phyloP scores from a whole-genome alignment of 1,139 yeast species.

The Blastobotrys persicus region DNA sequence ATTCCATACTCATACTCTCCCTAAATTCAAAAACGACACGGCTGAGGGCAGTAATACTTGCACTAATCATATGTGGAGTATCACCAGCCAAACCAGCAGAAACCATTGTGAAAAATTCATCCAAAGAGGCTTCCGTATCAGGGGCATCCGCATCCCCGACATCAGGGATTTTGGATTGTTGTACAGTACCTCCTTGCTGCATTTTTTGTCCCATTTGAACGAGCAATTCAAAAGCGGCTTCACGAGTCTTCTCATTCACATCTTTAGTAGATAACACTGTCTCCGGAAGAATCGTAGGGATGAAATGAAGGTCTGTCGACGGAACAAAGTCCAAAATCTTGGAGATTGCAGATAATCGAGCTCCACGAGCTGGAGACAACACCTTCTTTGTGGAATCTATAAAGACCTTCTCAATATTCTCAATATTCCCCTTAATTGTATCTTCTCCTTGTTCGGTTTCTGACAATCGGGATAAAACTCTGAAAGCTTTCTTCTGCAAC shows the following conservation, averaged over 20 bases:
- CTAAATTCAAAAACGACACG: constrained; percentile 86
- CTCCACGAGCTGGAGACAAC: constrained; percentile 75
- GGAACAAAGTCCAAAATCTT: constrained; percentile 63
- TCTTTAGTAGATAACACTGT: constrained; percentile 91
- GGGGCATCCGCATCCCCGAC: constrained; percentile 58
- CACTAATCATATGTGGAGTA: constrained; percentile 93
- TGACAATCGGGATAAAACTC: constrained; percentile 67
- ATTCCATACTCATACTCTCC: constrained; percentile 53
- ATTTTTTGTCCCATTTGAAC: constrained; percentile 79
- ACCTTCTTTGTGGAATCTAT: constrained; percentile 58
- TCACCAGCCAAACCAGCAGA: constrained; percentile 96
- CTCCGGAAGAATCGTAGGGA: constrained; percentile 82
- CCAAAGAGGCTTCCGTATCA: constrained; percentile 62
- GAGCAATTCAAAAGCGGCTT: constrained; percentile 70
- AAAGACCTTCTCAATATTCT: constrained; percentile 60
- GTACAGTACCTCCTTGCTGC: constrained; percentile 67
- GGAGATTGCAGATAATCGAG: constrained; percentile 68
- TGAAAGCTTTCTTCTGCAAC: constrained; percentile 86
- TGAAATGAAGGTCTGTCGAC: constrained; percentile 59
- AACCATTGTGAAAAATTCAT: constrained; percentile 87
- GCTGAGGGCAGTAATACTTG: constrained; percentile 87
- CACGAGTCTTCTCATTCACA: constrained; percentile 87
- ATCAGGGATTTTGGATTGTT: constrained; percentile 65
- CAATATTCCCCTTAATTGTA: constrained; percentile 48
- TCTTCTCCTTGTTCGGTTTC: constrained; percentile 64